Evolutionary conservation across 2,329 filamentous ascomycete genomes (phyloP), one percentile per base, ranked within the genome.

Genomic region (Fusarium nodosum): DNA sequence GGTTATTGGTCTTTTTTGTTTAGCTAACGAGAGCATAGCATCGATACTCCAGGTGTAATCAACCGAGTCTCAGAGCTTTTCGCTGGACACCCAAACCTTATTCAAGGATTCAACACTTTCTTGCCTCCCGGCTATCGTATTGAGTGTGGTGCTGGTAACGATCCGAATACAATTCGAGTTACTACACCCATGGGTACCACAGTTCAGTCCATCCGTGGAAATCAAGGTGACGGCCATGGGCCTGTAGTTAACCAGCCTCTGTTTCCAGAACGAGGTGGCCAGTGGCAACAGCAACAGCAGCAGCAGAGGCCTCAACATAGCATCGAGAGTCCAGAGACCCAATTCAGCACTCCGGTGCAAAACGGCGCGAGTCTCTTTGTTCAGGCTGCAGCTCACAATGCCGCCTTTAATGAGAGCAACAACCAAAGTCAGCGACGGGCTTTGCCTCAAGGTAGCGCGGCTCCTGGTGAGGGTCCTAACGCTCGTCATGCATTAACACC

Each of bases 31-130:
- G 30, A 52, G 60, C 28, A 28, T 61, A 91, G 92, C 5, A 99
- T 99, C 74, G 96, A 99, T 78, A 99, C 96, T 0, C 96, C 96
- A 0, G 96, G 96, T 2, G 96, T 99, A 4, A 99, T 99, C 72
- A 97, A 97, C 75, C 90, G 96, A 50, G 96, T 99, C 30, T 98
- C 96, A 3, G 93, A 94, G 54, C 88, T 99, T 2, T 99, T 99
- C 77, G 94, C 95, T 24, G 96, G 96, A 4, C 95, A 99, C 75
- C 96, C 96, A 4, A 96, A 93, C 77, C 86, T 97, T 28, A 98
- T 99, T 50, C 95, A 98, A 79, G 96, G 96, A 0, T 99, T 99
- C 79, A 99, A 99, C 77, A 99, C 96, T 0, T 99, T 99, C 78
- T 83, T 99, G 11, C 96, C 96, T 5, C 94, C 94, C 0, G 94